These are phyloP conservation scores for Trichosporon ovoides DNA, from an alignment of 1,284 basidiomycete genomes.

Conservation along the genomic window DNA sequence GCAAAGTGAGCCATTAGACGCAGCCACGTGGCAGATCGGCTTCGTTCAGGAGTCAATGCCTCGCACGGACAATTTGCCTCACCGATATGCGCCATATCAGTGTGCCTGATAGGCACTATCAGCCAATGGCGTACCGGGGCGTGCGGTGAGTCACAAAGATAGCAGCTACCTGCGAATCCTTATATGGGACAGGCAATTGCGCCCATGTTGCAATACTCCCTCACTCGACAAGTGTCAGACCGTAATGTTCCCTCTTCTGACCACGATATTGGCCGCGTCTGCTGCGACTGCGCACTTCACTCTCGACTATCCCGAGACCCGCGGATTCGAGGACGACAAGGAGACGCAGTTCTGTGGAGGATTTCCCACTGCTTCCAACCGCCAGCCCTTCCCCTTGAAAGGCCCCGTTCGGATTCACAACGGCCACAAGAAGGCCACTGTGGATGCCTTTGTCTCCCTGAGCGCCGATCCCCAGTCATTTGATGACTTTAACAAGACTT, in stretches of 20 bases:
- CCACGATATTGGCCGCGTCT: constrained; percentile 25
- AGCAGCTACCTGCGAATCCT: background rate
- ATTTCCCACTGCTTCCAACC: constrained; percentile 48
- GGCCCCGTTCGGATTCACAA: constrained; percentile 46
- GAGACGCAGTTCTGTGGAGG: constrained; percentile 53
- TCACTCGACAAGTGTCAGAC: background rate
- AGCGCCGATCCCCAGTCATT: constrained; percentile 57
- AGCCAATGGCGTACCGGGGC: background rate
- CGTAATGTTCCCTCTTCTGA: background rate
- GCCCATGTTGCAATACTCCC: too few species aligned
- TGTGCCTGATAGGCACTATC: constrained; percentile 5
- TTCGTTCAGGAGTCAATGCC: background rate
- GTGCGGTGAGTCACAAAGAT: background rate
- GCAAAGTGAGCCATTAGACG: background rate
- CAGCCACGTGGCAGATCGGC: background rate
- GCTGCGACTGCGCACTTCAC: constrained; percentile 62
- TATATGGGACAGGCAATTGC: background rate
- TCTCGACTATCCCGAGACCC: constrained; percentile 59
- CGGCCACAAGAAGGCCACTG: constrained; percentile 45
- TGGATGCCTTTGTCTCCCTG: constrained; percentile 56
- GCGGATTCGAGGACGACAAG: constrained; percentile 59
- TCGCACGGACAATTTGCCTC: background rate
- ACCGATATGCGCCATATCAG: constrained; percentile 2
- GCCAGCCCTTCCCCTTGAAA: constrained; percentile 61
- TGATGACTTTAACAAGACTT: constrained; percentile 56